These are phyloP conservation scores for Fusarium solani-melongenae DNA, from an alignment of 2,329 filamentous ascomycete species.

Conservation along the genomic window DNA sequence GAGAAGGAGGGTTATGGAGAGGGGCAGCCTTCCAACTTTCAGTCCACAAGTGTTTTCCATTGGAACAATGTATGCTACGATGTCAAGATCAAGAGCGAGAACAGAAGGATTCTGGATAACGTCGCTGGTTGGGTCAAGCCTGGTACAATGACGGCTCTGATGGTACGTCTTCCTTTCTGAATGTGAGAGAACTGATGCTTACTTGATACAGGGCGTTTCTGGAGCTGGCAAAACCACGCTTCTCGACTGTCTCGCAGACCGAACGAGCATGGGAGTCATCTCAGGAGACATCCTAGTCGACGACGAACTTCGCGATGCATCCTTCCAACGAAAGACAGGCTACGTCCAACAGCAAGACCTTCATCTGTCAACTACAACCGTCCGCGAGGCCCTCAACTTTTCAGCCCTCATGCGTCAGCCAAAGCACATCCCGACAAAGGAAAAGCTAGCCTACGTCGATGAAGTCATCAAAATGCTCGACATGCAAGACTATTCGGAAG, in stretches of 20 bases:
- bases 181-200: not conserved
- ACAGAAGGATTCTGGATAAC: slow-evolving; percentile 78
- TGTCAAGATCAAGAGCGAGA: slow-evolving; percentile 78
- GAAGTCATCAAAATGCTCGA: slow-evolving; percentile 75
- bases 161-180: slow-evolving; percentile 58
- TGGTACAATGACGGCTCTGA: slow-evolving; percentile 84
- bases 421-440: slow-evolving; percentile 69
- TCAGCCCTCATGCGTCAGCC: slow-evolving; percentile 87
- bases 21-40: slow-evolving; percentile 39
- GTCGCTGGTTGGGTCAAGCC: slow-evolving; percentile 93
- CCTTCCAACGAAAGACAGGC: slow-evolving; percentile 88
- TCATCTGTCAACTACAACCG: slow-evolving; percentile 81
- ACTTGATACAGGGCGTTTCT: slow-evolving; percentile 62
- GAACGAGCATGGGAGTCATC: slow-evolving; percentile 86
- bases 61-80: slow-evolving; percentile 83
- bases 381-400: slow-evolving; percentile 85
- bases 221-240: slow-evolving; percentile 91
- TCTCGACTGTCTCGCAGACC: slow-evolving; percentile 82
- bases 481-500: slow-evolving; percentile 72
- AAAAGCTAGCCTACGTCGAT: slow-evolving; percentile 85
- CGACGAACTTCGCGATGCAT: slow-evolving; percentile 73
- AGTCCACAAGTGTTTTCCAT: slow-evolving; percentile 79
- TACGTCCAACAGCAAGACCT: slow-evolving; percentile 92
- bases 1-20: slow-evolving; percentile 29
- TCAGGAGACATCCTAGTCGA: slow-evolving; percentile 78